Conservation (phyloP, 1,139 yeast species). For the Geotrichum fermentans region DNA sequence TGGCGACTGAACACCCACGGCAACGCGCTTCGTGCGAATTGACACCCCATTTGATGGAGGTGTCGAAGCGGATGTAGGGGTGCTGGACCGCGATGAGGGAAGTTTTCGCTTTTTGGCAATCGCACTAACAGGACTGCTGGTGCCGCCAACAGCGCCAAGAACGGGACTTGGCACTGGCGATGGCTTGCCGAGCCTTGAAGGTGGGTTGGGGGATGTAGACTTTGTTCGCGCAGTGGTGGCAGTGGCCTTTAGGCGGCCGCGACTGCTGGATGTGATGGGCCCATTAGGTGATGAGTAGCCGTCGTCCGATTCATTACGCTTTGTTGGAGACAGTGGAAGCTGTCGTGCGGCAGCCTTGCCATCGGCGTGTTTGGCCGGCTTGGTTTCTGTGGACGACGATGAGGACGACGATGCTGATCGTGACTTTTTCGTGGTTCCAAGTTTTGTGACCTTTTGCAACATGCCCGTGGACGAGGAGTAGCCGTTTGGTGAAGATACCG, state of each 20-base stretch:
- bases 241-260: not conserved
- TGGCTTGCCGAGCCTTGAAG: not conserved
- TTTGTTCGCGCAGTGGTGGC: not conserved
- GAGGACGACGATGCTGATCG: slow-evolving; percentile 8
- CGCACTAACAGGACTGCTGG: too few species aligned
- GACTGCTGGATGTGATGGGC: slow-evolving; percentile 5
- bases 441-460: slow-evolving; percentile 11
- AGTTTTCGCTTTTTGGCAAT: not conserved
- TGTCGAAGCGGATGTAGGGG: not conserved
- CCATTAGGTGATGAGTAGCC: slow-evolving; percentile 3
- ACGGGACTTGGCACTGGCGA: not conserved
- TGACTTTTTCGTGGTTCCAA: slow-evolving; percentile 6
- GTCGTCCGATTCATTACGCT: slow-evolving; percentile 3
- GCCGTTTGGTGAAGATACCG: not conserved
- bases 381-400: not conserved
- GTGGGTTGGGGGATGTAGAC: slow-evolving; percentile 2
- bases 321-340: not conserved
- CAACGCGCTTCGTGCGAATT: slow-evolving; percentile 6
- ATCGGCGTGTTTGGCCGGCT: not conserved
- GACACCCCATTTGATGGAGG: slow-evolving; percentile 5
- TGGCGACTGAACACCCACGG: slow-evolving; percentile 6
- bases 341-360: not conserved
- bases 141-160: not conserved
- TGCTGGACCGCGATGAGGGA: slow-evolving; percentile 1
- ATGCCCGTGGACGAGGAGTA: slow-evolving; percentile 3